A percentile compares a stretch with the other conserved stretches of the same genome.
These are phyloP conservation scores for Achaetomium macrosporum DNA, from an alignment of 2,329 filamentous ascomycete genomes.

Conservation along the genomic window DNA sequence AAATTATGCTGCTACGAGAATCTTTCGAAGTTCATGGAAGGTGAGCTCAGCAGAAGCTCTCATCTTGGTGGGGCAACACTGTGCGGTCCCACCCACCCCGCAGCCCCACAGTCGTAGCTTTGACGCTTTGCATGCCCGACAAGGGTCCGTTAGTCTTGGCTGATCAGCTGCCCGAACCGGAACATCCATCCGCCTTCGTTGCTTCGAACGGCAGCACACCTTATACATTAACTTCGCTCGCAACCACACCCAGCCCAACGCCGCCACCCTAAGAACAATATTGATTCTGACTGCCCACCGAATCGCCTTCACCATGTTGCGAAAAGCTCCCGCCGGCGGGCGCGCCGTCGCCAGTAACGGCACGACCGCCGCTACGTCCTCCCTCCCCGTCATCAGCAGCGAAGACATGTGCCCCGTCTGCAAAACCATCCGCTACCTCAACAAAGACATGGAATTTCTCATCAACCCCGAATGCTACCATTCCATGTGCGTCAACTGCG, in stretches of 20 bases:
- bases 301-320: constrained; percentile 31
- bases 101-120: constrained; percentile 10
- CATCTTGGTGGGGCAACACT: constrained; percentile 20
- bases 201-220: too few relatives aligned
- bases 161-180: too few relatives aligned
- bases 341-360: constrained; percentile 4
- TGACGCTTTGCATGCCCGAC: constrained; percentile 4
- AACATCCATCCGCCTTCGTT: too few relatives aligned
- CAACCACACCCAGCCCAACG: too few relatives aligned
- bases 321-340: constrained; percentile 27
- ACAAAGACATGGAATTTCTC: constrained; percentile 87
- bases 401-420: constrained; percentile 90
- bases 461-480: constrained; percentile 99
- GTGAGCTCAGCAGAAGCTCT: constrained; percentile 6
- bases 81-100: constrained; percentile 3
- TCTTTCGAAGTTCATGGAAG: constrained; percentile 21
- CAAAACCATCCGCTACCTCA: constrained; percentile 94
- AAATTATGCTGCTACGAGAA: neutral
- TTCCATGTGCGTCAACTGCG: constrained; percentile 95
- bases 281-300: neutral
- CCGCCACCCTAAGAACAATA: neutral
- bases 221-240: too few relatives aligned
- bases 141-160: neutral
- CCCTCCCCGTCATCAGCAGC: constrained; percentile 20
- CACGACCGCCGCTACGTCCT: constrained; percentile 2